These are phyloP conservation scores for Colletotrichum cereale DNA, from an alignment of 2,329 filamentous ascomycete genomes.

Conservation along the genomic window DNA sequence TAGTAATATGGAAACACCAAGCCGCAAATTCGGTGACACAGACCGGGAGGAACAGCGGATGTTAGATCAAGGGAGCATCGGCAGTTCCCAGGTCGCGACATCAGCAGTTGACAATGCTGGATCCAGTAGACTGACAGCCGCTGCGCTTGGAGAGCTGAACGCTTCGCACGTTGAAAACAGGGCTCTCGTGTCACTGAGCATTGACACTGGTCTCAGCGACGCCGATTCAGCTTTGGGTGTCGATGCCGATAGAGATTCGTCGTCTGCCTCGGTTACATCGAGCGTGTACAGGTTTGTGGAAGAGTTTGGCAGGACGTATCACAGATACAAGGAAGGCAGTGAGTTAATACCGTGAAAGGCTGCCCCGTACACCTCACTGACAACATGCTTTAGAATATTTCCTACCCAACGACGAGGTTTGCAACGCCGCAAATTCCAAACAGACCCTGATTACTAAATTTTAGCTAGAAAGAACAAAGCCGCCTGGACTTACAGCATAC, in stretches of 20 bases:
- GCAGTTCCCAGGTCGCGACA: neutral
- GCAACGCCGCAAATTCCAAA: neutral
- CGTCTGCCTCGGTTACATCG: slow-evolving; percentile 28
- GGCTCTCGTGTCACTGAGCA: slow-evolving; percentile 6
- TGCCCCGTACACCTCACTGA: neutral
- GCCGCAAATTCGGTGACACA: neutral
- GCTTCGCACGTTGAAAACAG: slow-evolving; percentile 2
- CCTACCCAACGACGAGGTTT: slow-evolving; percentile 34
- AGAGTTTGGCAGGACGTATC: slow-evolving; percentile 35
- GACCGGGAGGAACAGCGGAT: neutral
- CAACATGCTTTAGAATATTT: slow-evolving; percentile 21
- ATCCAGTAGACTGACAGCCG: neutral
- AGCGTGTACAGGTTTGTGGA: slow-evolving; percentile 31
- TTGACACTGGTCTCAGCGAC: slow-evolving; percentile 28
- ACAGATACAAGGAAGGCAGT: slow-evolving; percentile 34
- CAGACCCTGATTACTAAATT: neutral
- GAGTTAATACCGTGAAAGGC: neutral
- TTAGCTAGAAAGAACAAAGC: slow-evolving; percentile 50
- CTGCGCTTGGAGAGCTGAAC: neutral
- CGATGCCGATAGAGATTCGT: slow-evolving; percentile 12
- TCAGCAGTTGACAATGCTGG: neutral
- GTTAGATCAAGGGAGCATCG: neutral
- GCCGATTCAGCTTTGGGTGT: slow-evolving; percentile 29
- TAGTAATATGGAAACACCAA: neutral
- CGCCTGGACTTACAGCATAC: slow-evolving; percentile 57